These are phyloP conservation scores for Cryptococcus wingfieldii DNA, from an alignment of 1,284 basidiomycete genomes.

Conservation along the genomic window DNA sequence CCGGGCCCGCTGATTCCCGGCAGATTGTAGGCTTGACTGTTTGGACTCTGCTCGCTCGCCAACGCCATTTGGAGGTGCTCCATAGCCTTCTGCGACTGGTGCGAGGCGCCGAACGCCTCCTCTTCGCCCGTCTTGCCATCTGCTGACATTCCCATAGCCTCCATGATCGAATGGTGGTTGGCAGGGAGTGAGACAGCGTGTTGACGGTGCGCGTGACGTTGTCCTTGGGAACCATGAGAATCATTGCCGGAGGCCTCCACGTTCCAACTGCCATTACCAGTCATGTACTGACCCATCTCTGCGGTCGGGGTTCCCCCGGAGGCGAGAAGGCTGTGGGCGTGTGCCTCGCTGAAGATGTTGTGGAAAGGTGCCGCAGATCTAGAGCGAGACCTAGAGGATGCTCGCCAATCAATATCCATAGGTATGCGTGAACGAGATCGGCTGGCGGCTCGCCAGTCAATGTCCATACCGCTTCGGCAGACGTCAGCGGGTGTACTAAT, in stretches of 20 bases:
- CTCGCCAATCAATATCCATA: slow-evolving; percentile 55
- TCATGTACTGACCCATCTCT: slow-evolving; percentile 16
- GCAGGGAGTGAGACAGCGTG: slow-evolving; percentile 7
- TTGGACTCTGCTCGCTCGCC: slow-evolving; percentile 10
- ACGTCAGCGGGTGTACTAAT: neutral
- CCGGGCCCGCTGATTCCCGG: slow-evolving; percentile 48
- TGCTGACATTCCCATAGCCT: neutral
- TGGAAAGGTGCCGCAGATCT: slow-evolving; percentile 52
- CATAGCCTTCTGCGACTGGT: slow-evolving; percentile 9
- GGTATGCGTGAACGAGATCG: slow-evolving; percentile 87
- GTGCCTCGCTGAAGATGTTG: slow-evolving; percentile 37
- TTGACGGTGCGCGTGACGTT: neutral
- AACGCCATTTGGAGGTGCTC: slow-evolving; percentile 18
- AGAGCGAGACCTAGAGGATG: slow-evolving; percentile 49
- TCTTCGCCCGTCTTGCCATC: slow-evolving; percentile 1
- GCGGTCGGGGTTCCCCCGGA: slow-evolving; percentile 16
- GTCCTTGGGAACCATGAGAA: neutral
- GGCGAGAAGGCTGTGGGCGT: slow-evolving; percentile 51
- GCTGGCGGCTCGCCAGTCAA: slow-evolving; percentile 93
- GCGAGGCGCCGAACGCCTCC: slow-evolving; percentile 19
- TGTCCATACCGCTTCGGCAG: slow-evolving; percentile 52
- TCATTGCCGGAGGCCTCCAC: neutral
- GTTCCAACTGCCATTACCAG: slow-evolving; percentile 7
- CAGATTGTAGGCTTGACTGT: slow-evolving; percentile 15
- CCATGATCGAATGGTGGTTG: slow-evolving; percentile 1